Evolutionary conservation across 2,329 filamentous ascomycete genomes (phyloP), one percentile per base, ranked within the genome.

Genomic region (Didymella pinodella): DNA sequence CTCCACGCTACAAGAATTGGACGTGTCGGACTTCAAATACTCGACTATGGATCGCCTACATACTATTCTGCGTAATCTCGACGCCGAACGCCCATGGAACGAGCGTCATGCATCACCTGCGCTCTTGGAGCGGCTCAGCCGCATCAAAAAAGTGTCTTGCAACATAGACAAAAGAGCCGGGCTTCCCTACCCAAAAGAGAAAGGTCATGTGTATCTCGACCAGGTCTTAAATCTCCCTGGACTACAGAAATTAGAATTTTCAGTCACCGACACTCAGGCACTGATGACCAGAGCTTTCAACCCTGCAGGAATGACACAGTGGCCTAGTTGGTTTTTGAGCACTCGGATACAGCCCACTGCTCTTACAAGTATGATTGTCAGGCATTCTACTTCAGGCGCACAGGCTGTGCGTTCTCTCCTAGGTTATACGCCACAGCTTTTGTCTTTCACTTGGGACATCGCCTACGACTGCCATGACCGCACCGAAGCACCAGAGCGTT

Each of bases 361-460:
- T 26, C 64, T 74, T 32, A 71, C 66, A 1, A 67, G 47, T 6
- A 34, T 73, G 11, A 52, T 68, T 3, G 60, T 73, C 28, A 57
- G 69, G 38, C 60, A 67, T 28, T 66, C 68, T 0, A 61, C 50
- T 2, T 52, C 55, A 4, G 52, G 63, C 8, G 34, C 55, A 2
- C 32, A 50, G 4, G 48, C 45, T 16, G 34, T 71, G 3, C 20
- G 41, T 8, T 48, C 48, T 0, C 38, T 71, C 4, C 46, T 74
- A 4, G 26, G 41, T 18, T 59, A 48, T 29, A 62, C 64, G 22
- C 67, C 66, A 20, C 67, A 65, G 20, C 57, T 74, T 8, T 53
- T 51, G 6, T 67, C 66, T 5, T 59, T 74, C 3, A 68, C 66
- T 3, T 72, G 62, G 38, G 70, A 74, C 25, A 59, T 70, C 12